Evolutionary conservation across 352 stramenopile species (phyloP).

Genomic region (Ochromonadaceae sp.): DNA sequence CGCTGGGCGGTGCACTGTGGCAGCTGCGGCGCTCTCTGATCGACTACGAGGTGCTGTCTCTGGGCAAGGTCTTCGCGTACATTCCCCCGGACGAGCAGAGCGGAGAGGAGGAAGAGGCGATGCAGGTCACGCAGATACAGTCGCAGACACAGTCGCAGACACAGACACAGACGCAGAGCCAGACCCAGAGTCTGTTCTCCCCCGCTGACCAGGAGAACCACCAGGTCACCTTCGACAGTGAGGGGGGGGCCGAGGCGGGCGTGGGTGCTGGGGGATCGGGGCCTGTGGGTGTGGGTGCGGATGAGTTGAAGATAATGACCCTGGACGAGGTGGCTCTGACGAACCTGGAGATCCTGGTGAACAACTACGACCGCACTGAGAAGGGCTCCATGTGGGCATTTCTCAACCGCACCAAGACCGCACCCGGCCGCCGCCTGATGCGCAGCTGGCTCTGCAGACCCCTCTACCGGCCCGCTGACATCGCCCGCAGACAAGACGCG

Average conservation of each 20-base stretch:
- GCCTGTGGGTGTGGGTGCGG: neutral
- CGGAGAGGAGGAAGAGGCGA: conserved; percentile 9
- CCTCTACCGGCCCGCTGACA: conserved; percentile 51
- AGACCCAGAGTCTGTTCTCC: too few relatives aligned
- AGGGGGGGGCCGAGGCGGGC: conserved; percentile 53
- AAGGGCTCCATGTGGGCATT: conserved; percentile 72
- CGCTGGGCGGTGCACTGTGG: conserved; percentile 49
- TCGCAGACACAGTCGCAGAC: too few relatives aligned
- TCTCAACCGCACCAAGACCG: conserved; percentile 61
- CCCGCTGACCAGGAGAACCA: conserved; percentile 39
- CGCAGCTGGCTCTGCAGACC: conserved; percentile 90
- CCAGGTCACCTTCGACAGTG: conserved; percentile 44
- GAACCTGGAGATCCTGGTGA: conserved; percentile 85
- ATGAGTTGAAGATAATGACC: conserved; percentile 42
- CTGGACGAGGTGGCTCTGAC: conserved; percentile 89
- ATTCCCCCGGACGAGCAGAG: conserved; percentile 38
- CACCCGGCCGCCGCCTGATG: conserved; percentile 85
- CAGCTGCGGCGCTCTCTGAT: conserved; percentile 51
- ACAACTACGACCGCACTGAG: conserved; percentile 67
- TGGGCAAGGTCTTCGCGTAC: conserved; percentile 51
- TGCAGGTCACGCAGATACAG: conserved; percentile 47
- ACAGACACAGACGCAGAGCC: conserved; percentile 43
- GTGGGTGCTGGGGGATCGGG: neutral
- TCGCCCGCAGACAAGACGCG: conserved; percentile 83
- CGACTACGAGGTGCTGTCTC: conserved; percentile 59